phyloP scores from a whole-genome alignment of 805 yeast species.

The Candida xiaguanensis region DNA sequence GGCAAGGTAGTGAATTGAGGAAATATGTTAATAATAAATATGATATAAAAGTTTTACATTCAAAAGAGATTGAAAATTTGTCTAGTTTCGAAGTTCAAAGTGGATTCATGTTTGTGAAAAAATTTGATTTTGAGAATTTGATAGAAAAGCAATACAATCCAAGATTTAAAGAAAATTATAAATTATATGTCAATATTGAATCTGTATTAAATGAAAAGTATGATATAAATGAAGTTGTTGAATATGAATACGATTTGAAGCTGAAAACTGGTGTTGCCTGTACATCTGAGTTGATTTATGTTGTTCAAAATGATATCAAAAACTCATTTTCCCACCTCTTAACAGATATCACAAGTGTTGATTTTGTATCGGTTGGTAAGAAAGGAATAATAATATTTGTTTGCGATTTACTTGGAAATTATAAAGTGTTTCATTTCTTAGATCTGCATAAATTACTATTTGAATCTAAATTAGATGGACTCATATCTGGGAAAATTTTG shows the following conservation, averaged over 20 bases:
- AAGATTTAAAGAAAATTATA: not conserved
- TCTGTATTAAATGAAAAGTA: not conserved
- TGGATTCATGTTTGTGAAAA: not conserved
- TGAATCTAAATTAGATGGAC: not conserved
- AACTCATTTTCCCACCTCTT: not conserved
- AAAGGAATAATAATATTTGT: not conserved
- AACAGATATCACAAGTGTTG: not conserved
- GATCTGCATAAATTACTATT: not conserved
- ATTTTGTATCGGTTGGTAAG: not conserved
- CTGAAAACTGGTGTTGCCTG: not conserved
- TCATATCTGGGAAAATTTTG: not conserved
- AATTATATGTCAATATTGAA: not conserved
- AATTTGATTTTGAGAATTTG: not conserved
- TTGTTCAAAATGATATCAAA: not conserved
- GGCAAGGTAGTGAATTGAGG: slow-evolving; percentile 9
- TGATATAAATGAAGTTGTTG: not conserved
- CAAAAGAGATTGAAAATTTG: not conserved
- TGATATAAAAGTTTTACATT: not conserved
- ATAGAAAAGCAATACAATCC: not conserved
- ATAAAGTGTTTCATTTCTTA: not conserved
- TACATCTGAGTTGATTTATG: not conserved
- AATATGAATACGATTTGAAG: not conserved
- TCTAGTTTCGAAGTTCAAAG: not conserved
- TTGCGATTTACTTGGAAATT: not conserved
- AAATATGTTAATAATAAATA: slow-evolving; percentile 3